These are phyloP conservation scores for Capsicum rhomboideum DNA, from an alignment of 257 asterid genomes.

Conservation along the genomic window DNA sequence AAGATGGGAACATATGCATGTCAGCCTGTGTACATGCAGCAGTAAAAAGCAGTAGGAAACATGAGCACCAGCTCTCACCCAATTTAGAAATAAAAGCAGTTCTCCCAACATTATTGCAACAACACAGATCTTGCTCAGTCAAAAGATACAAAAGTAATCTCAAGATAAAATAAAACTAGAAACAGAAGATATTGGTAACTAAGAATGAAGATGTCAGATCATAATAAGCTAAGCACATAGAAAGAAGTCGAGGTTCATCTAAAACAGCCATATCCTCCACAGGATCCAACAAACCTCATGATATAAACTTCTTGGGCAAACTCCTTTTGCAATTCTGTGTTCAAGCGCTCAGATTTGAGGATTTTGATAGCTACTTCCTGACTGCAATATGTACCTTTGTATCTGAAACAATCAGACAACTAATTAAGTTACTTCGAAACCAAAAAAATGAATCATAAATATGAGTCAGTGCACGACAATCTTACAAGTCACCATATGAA, in stretches of 20 bases:
- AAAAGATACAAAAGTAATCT: background rate
- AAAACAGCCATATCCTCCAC: background rate
- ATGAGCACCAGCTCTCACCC: background rate
- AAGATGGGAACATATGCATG: background rate
- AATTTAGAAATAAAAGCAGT: background rate
- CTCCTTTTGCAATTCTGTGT: constrained; percentile 80
- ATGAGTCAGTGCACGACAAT: background rate
- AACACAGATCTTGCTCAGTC: background rate
- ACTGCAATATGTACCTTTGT: constrained; percentile 76
- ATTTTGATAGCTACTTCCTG: constrained; percentile 97
- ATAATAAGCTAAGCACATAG: background rate
- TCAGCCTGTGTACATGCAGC: background rate
- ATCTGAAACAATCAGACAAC: constrained; percentile 35
- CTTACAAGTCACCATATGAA: constrained; percentile 48
- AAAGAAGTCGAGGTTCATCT: background rate
- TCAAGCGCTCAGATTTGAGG: constrained; percentile 85
- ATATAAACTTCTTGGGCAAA: constrained; percentile 95
- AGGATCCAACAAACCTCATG: constrained; percentile 61
- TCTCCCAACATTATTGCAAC: background rate
- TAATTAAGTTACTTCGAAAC: constrained; percentile 5
- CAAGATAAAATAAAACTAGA: background rate
- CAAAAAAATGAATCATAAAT: constrained; percentile 2
- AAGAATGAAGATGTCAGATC: background rate
- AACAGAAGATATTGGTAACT: background rate
- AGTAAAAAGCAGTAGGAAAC: background rate